phyloP scores from a whole-genome alignment of 1,284 basidiomycete genomes.

The Malassezia arunalokei region DNA sequence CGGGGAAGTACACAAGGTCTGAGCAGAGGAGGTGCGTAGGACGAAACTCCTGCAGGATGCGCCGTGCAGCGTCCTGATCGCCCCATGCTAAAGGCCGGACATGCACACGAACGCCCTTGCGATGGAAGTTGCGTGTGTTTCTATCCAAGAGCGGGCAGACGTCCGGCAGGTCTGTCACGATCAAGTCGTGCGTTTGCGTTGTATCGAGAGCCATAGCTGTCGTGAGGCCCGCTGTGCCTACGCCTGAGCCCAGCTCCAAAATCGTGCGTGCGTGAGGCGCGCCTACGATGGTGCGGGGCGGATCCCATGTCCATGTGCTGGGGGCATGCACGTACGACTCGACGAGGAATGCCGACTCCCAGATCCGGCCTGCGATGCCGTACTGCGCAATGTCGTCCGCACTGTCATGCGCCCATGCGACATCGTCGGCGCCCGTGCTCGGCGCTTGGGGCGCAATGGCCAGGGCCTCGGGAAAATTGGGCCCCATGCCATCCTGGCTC shows the following conservation, averaged over 20 bases:
- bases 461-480: slow-evolving; percentile 34
- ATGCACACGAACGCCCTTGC: not conserved
- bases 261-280: slow-evolving; percentile 1
- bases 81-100: slow-evolving; percentile 35
- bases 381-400: slow-evolving; percentile 32
- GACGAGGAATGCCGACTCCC: slow-evolving; percentile 40
- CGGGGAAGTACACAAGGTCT: slow-evolving; percentile 44
- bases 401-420: slow-evolving; percentile 21
- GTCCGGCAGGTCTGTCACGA: slow-evolving; percentile 40
- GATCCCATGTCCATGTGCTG: slow-evolving; percentile 25
- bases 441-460: slow-evolving; percentile 16
- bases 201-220: slow-evolving; percentile 22
- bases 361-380: slow-evolving; percentile 42
- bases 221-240: slow-evolving; percentile 36
- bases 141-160: slow-evolving; percentile 35
- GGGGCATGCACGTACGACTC: slow-evolving; percentile 21
- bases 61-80: slow-evolving; percentile 15
- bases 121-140: slow-evolving; percentile 13
- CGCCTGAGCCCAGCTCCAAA: slow-evolving; percentile 41
- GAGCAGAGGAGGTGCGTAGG: slow-evolving; percentile 39
- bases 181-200: slow-evolving; percentile 4
- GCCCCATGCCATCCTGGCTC: not conserved
- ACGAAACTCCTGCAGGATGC: slow-evolving; percentile 13
- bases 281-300: slow-evolving; percentile 27
- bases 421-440: not conserved